Evolutionary conservation across 192 early-diverging fungal species (phyloP).

Genomic region (Podila minutissima): DNA sequence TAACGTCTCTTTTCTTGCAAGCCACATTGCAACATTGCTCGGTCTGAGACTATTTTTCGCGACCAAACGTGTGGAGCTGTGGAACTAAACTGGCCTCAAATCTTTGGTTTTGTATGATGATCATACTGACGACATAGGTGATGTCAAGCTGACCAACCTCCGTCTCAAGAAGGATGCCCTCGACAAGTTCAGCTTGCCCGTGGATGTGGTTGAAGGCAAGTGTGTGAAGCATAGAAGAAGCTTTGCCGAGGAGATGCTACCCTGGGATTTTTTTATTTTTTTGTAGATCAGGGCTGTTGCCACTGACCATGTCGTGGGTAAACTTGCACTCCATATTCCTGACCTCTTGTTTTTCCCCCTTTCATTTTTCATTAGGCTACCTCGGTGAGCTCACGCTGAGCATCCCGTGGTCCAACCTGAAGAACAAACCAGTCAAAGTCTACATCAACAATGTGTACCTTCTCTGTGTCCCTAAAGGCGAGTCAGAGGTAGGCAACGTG

Average conservation of each 20-base stretch:
- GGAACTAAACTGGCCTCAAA: no score
- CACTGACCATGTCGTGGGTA: neutral
- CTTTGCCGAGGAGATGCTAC: neutral
- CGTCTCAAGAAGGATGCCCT: slow-evolving; percentile 89
- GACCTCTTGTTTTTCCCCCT: neutral
- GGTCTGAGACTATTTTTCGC: no score
- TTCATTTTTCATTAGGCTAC: slow-evolving; percentile 66
- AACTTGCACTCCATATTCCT: neutral
- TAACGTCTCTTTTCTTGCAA: slow-evolving; percentile 43
- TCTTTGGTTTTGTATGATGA: no score
- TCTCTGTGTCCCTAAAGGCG: slow-evolving; percentile 83
- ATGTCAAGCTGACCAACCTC: slow-evolving; percentile 95
- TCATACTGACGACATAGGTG: slow-evolving; percentile 65
- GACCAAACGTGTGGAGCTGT: no score
- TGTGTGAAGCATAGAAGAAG: neutral
- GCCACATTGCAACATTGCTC: no score
- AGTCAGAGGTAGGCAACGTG: slow-evolving; percentile 60
- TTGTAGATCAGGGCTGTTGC: neutral
- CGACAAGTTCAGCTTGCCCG: slow-evolving; percentile 93
- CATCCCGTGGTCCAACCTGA: slow-evolving; percentile 98
- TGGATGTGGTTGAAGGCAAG: slow-evolving; percentile 89
- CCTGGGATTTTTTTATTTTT: neutral
- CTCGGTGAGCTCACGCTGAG: slow-evolving; percentile 91
- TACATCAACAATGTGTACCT: slow-evolving; percentile 90
- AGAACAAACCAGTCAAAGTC: slow-evolving; percentile 91